Evolutionary conservation across 2,329 filamentous ascomycete species (phyloP), one percentile per base, ranked within the genome.

Genomic region (Penicillium sp.): DNA sequence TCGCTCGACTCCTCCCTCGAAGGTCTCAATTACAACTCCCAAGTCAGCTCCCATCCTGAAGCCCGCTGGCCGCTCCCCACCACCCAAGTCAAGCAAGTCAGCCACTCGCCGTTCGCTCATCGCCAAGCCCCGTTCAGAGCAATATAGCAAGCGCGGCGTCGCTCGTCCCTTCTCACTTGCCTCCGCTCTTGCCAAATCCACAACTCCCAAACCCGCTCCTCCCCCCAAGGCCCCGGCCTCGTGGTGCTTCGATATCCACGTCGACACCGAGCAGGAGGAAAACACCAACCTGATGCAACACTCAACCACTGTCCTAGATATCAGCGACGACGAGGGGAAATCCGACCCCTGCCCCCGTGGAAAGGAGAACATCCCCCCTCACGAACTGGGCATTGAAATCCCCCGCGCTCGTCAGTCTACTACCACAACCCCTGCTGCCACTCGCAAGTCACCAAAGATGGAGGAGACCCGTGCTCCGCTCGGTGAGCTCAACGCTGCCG

Each of bases 181-280:
- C 69, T 89, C 90, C 24, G 92, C 91, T 4, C 83, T 71, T 18
- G 79, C 22, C 79, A 82, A 51, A 72, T 81, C 65, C 84, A 88
- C 69, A 81, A 85, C 63, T 16, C 63, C 65, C 39, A 63, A 34
- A 82, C 82, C 56, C 76, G 79, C 76, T 82, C 82, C 56, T 77
- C 79, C 76, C 6, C 77, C 81, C 22, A 82, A 81, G 56, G 71
- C 73, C 8, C 69, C 69, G 11, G 60, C 66, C 0, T 69, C 68
- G 57, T 97, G 92, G 92, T 89, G 89, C 78, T 97, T 99, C 70
- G 89, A 93, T 57, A 97, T 99, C 68, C 88, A 97, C 71, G 90
- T 96, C 71, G 93, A 99, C 73, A 91, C 90, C 0, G 85, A 89
- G 8, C 90, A 96, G 71, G 89, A 97, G 70, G 88, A 96, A 70